Evolutionary conservation across 129 eudicot genomes (phyloP), one percentile per base, ranked within the genome.

Genomic region (Deinandra increscens): DNA sequence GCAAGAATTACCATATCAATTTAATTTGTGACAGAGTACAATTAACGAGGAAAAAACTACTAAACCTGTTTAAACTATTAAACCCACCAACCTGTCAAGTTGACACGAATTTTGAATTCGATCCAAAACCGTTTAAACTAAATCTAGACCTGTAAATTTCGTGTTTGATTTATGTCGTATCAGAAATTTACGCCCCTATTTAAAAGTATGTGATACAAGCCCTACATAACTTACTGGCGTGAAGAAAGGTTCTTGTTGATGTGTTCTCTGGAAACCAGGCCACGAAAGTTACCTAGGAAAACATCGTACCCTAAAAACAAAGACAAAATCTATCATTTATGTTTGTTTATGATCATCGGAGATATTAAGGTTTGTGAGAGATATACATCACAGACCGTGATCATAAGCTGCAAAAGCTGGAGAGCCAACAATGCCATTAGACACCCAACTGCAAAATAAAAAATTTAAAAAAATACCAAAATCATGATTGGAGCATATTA

Each of bases 371-470:
- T 31, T 45, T 66, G 44, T 65, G 74, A 38, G 73, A 54, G 44
- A 20, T 29, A 68, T 20, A 51, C 18, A 46, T 38, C 31, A 68
- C 80, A 31, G 29, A 93, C 98, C 98, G 68, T 87, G 92, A 83
- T 93, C 98, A 71, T 60, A 93, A 58, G 98, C 98, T 66, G 98
- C 95, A 59, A 93, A 93, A 64, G 98, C 98, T 20, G 96, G 96
- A 75, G 98, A 93, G 45, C 98, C 98, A 48, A 93, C 95, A 19
- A 86, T 82, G 59, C 98, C 96, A 74, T 93, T 93, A 51, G 98
- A 84, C 44, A 93, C 95, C 98, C 98, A 93, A 54, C 98, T 93
- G 80, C n/a, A 43, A 7, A 65, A 50, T 60, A n/a, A n/a, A n/a
- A n/a, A n/a, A n/a, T n/a, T n/a, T n/a, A n/a, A n/a, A n/a, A n/a